A percentile compares a stretch with the other conserved stretches of the same genome.
These are phyloP conservation scores for Pseudozyma thailandica DNA, from an alignment of 1,284 basidiomycete species.

Conservation along the genomic window DNA sequence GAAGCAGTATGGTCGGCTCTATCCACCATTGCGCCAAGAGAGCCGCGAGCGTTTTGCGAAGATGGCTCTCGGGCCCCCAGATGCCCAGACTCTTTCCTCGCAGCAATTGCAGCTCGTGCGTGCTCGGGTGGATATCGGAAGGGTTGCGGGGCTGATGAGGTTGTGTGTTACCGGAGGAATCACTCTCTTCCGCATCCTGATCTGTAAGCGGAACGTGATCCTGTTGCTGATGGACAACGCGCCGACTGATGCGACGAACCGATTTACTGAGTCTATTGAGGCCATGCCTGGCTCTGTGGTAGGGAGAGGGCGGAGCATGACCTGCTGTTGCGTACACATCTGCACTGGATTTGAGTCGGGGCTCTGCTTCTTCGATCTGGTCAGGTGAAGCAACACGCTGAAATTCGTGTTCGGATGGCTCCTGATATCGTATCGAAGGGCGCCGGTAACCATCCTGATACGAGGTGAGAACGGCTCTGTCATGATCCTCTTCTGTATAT, in stretches of 20 bases:
- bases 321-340: slow-evolving; percentile 42
- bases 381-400: slow-evolving; percentile 38
- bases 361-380: slow-evolving; percentile 27
- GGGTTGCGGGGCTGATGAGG: background rate
- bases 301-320: slow-evolving; percentile 3
- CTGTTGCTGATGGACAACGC: slow-evolving; percentile 78
- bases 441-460: slow-evolving; percentile 14
- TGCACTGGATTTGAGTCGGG: slow-evolving; percentile 40
- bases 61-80: slow-evolving; percentile 73
- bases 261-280: slow-evolving; percentile 55
- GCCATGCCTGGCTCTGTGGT: slow-evolving; percentile 40
- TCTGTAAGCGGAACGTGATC: slow-evolving; percentile 48
- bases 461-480: slow-evolving; percentile 36
- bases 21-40: slow-evolving; percentile 75
- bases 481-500: slow-evolving; percentile 27
- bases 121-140: slow-evolving; percentile 5
- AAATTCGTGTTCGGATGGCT: slow-evolving; percentile 10
- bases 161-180: slow-evolving; percentile 28
- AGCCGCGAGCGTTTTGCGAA: slow-evolving; percentile 44
- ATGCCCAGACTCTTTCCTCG: slow-evolving; percentile 83
- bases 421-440: slow-evolving; percentile 13
- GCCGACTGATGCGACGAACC: slow-evolving; percentile 78
- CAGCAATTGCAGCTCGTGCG: slow-evolving; percentile 67
- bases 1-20: slow-evolving; percentile 82
- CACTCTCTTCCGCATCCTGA: slow-evolving; percentile 42